Conservation (phyloP, 1,284 basidiomycete species). For the Irpex sp. region DNA sequence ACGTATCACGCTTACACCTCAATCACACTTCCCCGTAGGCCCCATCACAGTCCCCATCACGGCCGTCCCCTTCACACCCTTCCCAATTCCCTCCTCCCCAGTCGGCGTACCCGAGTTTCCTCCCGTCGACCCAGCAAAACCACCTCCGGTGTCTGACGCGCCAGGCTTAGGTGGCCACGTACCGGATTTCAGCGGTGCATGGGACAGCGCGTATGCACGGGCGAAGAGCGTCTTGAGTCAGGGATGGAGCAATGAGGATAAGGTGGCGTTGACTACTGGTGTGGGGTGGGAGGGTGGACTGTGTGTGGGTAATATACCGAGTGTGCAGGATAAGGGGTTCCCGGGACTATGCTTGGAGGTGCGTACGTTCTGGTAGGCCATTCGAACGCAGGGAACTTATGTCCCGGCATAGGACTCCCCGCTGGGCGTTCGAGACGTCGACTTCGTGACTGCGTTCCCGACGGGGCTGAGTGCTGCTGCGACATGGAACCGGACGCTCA, state of each 20-base stretch:
- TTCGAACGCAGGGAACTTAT: background rate
- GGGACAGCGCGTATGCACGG: constrained; percentile 35
- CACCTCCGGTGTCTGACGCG: constrained; percentile 21
- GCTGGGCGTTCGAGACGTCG: constrained; percentile 36
- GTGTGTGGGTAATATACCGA: constrained; percentile 41
- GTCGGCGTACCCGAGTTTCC: constrained; percentile 28
- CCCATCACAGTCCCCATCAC: constrained; percentile 20
- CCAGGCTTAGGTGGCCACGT: constrained; percentile 27
- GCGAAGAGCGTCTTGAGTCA: constrained; percentile 32
- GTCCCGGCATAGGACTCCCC: constrained; percentile 40
- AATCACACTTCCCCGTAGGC: constrained; percentile 5
- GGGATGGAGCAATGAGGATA: constrained; percentile 35
- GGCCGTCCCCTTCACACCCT: constrained; percentile 25
- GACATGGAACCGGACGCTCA: constrained; percentile 61
- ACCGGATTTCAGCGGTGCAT: constrained; percentile 42
- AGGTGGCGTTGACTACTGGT: constrained; percentile 39
- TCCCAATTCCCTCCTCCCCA: constrained; percentile 28
- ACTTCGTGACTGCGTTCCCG: constrained; percentile 62
- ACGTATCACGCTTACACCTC: background rate
- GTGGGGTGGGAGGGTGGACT: constrained; percentile 42
- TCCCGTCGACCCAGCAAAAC: constrained; percentile 23
- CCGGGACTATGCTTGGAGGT: constrained; percentile 58
- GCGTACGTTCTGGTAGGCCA: background rate
- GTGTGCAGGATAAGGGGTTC: constrained; percentile 29
- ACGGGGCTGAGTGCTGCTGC: constrained; percentile 54